Conservation (phyloP, 495 filamentous ascomycete genomes). For the Aspergillus nanangensis region DNA sequence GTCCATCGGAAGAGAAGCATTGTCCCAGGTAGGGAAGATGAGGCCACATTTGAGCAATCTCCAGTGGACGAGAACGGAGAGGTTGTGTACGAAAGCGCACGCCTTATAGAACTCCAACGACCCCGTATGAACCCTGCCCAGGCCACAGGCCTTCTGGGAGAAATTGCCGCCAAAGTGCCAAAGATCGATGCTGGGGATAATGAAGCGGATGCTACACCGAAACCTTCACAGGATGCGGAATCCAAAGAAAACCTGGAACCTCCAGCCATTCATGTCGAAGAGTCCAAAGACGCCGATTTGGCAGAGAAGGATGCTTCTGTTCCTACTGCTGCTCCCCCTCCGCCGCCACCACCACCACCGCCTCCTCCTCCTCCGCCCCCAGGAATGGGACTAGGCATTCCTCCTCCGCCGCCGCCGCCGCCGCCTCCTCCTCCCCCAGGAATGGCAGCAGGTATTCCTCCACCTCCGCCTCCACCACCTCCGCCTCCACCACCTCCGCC, state of each 20-base stretch:
- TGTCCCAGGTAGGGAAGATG: conserved; percentile 37
- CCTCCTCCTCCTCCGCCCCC: conserved; percentile 18
- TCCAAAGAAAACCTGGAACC: no score
- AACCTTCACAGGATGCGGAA: conserved; percentile 15
- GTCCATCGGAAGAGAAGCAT: conserved; percentile 59
- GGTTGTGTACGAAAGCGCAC: conserved; percentile 60
- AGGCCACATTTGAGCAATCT: conserved; percentile 23
- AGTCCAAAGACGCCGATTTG: conserved; percentile 18
- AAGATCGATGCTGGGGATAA: conserved; percentile 67
- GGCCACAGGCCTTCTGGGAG: conserved; percentile 69
- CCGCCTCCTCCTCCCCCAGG: conserved; percentile 42
- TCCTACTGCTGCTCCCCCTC: conserved; percentile 33
- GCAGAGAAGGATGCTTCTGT: conserved; percentile 39
- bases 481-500: conserved; percentile 46
- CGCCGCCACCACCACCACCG: conserved; percentile 35
- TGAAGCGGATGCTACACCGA: conserved; percentile 52
- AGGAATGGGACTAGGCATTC: no score
- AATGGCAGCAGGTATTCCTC: conserved; percentile 19
- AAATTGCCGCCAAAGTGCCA: conserved; percentile 75
- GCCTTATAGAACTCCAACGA: conserved; percentile 62
- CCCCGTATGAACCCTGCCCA: conserved; percentile 72
- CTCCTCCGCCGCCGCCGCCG: conserved; percentile 43
- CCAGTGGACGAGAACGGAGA: conserved; percentile 36
- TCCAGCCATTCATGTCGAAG: conserved; percentile 32
- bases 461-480: conserved; percentile 41